Base-by-base conservation (phyloP, 139 green algal species). In the Auxenochlorella pyrenoidosa region DNA sequence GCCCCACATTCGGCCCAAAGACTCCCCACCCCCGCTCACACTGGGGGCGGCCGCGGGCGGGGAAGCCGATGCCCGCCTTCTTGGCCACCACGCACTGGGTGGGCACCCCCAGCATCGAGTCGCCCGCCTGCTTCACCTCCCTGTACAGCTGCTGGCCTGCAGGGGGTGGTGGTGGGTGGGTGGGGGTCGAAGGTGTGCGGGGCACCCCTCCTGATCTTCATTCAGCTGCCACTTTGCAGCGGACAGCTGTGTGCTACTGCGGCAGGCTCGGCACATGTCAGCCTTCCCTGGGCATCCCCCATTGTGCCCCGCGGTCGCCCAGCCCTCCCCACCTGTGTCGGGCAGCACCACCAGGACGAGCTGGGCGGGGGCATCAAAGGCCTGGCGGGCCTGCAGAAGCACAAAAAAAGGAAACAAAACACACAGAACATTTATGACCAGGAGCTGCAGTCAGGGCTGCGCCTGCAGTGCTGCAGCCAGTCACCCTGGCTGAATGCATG, bases 21-120 rank as follows among this genome's bases (percentile, higher is more conserved):
- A 30, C 12, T 36, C 24, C 63, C 63, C 63, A 41, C 66, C 66
- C 5, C 73, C 19, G 22, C 80, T 80, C 66, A 80, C 82, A 79
- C 66, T 85, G 80, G 59, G 80, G 15, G 28, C 84, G 73, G 84
- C 84, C 70, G 65, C 76, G 65, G 8, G 77, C 77, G 3, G 75
- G 75, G 83, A 88, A 85, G 26, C 88, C 92, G 34, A 95, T 83
- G 65, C 89, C 89, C 3, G 94, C 94, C 87, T 93, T 93, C n/a
- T 58, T 65, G 38, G 89, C 87, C 66, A 95, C 90, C 81, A 96
- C 88, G 87, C 91, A 94, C 91, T 96, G 94, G 34, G 88, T 91
- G 77, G 89, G 85, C 32, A 96, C 47, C 41, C 93, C 92, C 63
- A 95, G 88, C 51, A 71, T 81, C n/a, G 72, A 79, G 87, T 96